Evolutionary conservation across 345 rosid genomes (phyloP).

Genomic region (Populus deltoides): DNA sequence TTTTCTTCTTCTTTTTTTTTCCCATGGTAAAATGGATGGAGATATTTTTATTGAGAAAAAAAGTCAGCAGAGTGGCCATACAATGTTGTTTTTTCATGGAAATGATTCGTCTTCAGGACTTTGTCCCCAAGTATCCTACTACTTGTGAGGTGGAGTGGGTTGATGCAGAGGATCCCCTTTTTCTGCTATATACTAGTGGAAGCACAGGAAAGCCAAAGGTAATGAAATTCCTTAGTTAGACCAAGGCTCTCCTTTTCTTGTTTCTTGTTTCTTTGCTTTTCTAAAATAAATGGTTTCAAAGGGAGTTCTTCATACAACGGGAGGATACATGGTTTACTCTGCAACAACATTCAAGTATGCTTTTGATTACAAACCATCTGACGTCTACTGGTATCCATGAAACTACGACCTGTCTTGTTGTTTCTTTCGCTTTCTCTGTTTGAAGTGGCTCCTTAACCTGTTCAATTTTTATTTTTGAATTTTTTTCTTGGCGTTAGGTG

Average conservation of each 20-base stretch:
- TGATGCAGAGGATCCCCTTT: slow-evolving; percentile 98
- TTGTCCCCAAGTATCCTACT: slow-evolving; percentile 72
- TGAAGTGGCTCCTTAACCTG: background rate
- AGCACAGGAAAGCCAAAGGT: slow-evolving; percentile 99
- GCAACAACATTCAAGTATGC: slow-evolving; percentile 98
- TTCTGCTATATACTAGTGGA: slow-evolving; percentile 94
- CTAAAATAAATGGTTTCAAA: slow-evolving; percentile 29
- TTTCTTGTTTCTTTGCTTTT: background rate
- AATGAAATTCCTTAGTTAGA: slow-evolving; percentile 9
- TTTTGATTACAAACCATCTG: slow-evolving; percentile 88
- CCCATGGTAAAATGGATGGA: too few species aligned
- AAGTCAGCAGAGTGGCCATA: too few species aligned
- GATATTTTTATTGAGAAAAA: too few species aligned
- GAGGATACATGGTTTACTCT: slow-evolving; percentile 95
- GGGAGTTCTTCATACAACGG: slow-evolving; percentile 98
- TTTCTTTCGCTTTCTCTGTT: slow-evolving; percentile 15
- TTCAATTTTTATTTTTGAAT: background rate
- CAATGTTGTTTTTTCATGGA: too few species aligned
- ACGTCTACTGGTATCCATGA: slow-evolving; percentile 74
- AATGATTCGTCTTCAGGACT: slow-evolving; percentile 48
- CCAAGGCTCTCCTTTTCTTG: background rate
- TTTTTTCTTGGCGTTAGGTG: slow-evolving; percentile 57
- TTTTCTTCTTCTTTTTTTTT: too few species aligned
- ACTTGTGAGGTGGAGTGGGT: slow-evolving; percentile 93
- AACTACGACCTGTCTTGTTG: slow-evolving; percentile 8